phyloP scores from a whole-genome alignment of 2,329 filamentous ascomycete species.

The Fusarium marasasianum region DNA sequence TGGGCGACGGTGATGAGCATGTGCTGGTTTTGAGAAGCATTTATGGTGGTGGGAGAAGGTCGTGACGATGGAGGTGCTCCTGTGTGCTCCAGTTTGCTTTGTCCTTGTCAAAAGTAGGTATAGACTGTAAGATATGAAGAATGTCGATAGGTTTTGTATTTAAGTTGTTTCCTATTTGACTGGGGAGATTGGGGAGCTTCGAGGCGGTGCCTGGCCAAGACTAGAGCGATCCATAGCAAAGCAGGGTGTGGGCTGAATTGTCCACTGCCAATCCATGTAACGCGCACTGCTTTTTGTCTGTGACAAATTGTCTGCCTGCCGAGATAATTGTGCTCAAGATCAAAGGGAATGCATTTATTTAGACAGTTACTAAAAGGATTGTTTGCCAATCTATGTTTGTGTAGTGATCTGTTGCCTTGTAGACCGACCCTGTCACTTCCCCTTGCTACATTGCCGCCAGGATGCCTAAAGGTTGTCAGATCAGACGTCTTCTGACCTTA shows the following conservation, averaged over 20 bases:
- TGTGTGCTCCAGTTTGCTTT: background rate
- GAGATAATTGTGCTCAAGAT: accelerated
- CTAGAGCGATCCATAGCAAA: background rate
- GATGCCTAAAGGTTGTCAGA: accelerated
- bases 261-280: background rate
- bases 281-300: background rate
- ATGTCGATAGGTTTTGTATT: background rate
- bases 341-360: background rate
- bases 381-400: background rate
- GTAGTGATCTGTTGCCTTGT: background rate
- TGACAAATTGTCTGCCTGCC: background rate
- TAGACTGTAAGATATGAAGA: background rate
- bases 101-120: background rate
- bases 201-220: background rate
- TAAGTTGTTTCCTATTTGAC: background rate
- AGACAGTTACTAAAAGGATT: too few relatives aligned
- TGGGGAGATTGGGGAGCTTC: background rate
- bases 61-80: background rate
- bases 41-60: background rate
- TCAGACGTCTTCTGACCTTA: accelerated
- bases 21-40: background rate
- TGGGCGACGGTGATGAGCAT: background rate
- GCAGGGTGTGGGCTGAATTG: background rate
- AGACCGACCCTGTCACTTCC: too few relatives aligned
- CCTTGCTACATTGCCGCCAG: background rate